Conservation (phyloP, 805 yeast species). For the Saturnispora halmiae region DNA sequence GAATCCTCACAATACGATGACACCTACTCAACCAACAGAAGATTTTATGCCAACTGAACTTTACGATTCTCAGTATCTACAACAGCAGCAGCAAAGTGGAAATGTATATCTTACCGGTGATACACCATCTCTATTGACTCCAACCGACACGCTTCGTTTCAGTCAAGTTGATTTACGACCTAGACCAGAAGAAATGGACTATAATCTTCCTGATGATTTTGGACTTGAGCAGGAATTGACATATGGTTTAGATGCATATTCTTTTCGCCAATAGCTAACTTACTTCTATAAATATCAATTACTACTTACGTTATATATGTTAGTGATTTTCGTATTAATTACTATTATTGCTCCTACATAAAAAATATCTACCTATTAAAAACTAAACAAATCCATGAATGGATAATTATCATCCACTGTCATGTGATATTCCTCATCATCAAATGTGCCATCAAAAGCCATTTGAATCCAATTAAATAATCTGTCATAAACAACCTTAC, state of each 20-base stretch:
- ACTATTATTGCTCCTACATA: too few relatives aligned
- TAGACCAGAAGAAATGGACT: conserved; percentile 45
- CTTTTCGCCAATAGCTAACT: conserved; percentile 12
- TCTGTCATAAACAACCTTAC: conserved; percentile 59
- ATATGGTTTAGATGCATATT: conserved; percentile 53
- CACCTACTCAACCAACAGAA: conserved; percentile 7
- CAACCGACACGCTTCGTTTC: conserved; percentile 33
- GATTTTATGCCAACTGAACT: conserved; percentile 5
- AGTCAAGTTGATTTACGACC: conserved; percentile 50
- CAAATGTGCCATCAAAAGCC: conserved; percentile 48
- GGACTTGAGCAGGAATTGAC: conserved; percentile 60
- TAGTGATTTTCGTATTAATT: too few relatives aligned
- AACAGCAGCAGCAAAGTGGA: conserved; percentile 20
- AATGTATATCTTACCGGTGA: conserved; percentile 6
- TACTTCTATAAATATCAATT: too few relatives aligned
- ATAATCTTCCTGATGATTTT: conserved; percentile 22
- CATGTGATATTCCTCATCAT: conserved; percentile 9
- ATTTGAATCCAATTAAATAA: conserved; percentile 52
- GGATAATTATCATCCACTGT: background rate
- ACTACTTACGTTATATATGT: too few relatives aligned
- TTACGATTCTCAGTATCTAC: conserved; percentile 12
- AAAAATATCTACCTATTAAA: background rate
- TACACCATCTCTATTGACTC: conserved; percentile 31
- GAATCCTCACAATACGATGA: conserved; percentile 12
- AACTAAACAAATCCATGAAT: background rate